Evolutionary conservation across 108 stramenopile species (phyloP), one percentile per base, ranked within the genome.

Genomic region (Pseudonitzschia multistriata): DNA sequence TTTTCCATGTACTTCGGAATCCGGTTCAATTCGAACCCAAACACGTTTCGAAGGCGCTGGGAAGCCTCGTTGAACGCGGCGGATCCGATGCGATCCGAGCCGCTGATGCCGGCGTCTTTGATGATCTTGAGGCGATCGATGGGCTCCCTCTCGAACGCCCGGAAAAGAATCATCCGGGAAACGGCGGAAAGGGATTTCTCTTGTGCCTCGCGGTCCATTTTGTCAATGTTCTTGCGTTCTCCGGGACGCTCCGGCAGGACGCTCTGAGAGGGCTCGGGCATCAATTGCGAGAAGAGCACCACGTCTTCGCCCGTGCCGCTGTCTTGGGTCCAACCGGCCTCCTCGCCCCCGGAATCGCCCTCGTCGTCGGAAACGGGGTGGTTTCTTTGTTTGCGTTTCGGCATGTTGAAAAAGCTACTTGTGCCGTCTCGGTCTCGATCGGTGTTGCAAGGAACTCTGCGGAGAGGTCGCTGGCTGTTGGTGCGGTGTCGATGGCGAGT

Each of bases 121-220:
- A 74, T 61, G 47, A 66, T 63, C 71, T 90, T 92, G 65, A 79
- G 68, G 8, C 84, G 78, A 60, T 95, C 89, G 59, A 95, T 89
- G 28, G 83, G 80, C 54, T 92, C 89, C n/a, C 80, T 74, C 24
- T 79, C 81, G 25, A 95, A 59, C 0, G 75, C 89, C 56, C 85
- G 88, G 85, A 95, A 95, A 2, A 95, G 74, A 22, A 92, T 48
- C 36, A 88, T 72, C 0, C 90, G 80, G 4, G 86, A 83, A 1
- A 92, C 61, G 47, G 78, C 68, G 0, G 77, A 71, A 10, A 91
- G 48, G 36, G 80, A 67, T 40, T 87, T 83, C 47, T 88, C 74
- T n/a, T 87, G 85, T 0, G 68, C 68, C 7, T 78, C 73, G 17
- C 71, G 66, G 30, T 73, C 72, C 59, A 95, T 27, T 33, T 70